Conservation (phyloP, 2,329 filamentous ascomycete species). For the Westerdykella ornata region DNA sequence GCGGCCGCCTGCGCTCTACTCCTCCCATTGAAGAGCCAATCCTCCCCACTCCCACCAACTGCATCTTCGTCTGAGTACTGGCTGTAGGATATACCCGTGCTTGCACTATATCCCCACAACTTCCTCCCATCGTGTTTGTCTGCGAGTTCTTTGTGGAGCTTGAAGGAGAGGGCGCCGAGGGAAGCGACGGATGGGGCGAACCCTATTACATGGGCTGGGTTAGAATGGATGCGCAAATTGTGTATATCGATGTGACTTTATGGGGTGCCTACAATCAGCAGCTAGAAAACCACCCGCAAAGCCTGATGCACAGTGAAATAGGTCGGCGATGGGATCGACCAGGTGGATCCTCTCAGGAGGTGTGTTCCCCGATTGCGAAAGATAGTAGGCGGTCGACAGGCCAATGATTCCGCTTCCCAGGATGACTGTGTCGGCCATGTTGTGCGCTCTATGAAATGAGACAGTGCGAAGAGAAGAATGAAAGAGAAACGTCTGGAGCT, state of each 20-base stretch:
- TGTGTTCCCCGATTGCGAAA: conserved; percentile 44
- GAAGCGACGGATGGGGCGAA: conserved; percentile 52
- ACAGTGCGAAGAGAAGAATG: too few species aligned
- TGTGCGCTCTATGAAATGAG: not conserved
- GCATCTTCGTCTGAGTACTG: conserved; percentile 41
- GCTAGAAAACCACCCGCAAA: conserved; percentile 69
- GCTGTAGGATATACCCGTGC: conserved; percentile 52
- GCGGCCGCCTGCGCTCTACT: conserved; percentile 52
- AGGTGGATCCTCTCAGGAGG: conserved; percentile 49
- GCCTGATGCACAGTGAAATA: conserved; percentile 69
- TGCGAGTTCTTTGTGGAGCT: conserved; percentile 60
- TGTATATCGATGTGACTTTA: not conserved
- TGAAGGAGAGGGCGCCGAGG: conserved; percentile 62
- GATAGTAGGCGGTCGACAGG: conserved; percentile 54
- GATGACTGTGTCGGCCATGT: conserved; percentile 30
- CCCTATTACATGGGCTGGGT: conserved; percentile 34
- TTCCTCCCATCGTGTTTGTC: conserved; percentile 51
- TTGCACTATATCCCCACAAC: conserved; percentile 55
- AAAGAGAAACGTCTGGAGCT: too few species aligned
- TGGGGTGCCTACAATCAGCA: conserved; percentile 52
- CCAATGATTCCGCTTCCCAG: conserved; percentile 44
- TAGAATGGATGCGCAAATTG: not conserved
- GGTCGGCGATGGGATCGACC: conserved; percentile 50
- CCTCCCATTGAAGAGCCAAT: conserved; percentile 60
- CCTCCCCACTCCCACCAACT: conserved; percentile 47